phyloP scores from a whole-genome alignment of 371 early-diverging fungal species.

The Mucor indicus region DNA sequence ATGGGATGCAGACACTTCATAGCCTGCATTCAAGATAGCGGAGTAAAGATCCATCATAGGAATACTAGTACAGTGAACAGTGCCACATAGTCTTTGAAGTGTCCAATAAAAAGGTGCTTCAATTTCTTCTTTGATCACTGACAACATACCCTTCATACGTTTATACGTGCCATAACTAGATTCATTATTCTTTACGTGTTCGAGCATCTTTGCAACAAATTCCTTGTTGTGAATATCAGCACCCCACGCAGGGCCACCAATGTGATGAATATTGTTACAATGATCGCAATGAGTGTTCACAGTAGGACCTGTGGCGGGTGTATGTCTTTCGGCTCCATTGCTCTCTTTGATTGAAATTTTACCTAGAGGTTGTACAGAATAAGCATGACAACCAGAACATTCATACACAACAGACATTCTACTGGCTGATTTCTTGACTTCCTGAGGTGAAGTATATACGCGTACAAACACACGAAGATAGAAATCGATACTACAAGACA shows the following conservation, averaged over 20 bases:
- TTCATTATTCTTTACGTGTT: constrained; percentile 59
- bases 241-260: constrained; percentile 97
- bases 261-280: constrained; percentile 68
- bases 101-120: constrained; percentile 85
- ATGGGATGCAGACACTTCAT: constrained; percentile 92
- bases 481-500: constrained; percentile 98
- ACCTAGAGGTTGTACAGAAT: constrained; percentile 69
- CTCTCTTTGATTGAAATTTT: constrained; percentile 39
- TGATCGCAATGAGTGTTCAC: constrained; percentile 65
- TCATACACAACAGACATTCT: constrained; percentile 80
- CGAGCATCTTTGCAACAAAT: constrained; percentile 75
- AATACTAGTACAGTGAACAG: constrained; percentile 66
- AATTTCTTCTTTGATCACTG: constrained; percentile 85
- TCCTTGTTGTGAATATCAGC: constrained; percentile 78
- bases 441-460: constrained; percentile 77
- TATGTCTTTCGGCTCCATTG: constrained; percentile 55
- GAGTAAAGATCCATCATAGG: constrained; percentile 58
- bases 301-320: constrained; percentile 60
- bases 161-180: constrained; percentile 69
- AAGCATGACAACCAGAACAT: constrained; percentile 84
- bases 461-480: constrained; percentile 98
- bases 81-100: constrained; percentile 56
- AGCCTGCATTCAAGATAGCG: constrained; percentile 92
- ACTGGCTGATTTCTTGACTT: constrained; percentile 76
- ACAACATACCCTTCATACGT: constrained; percentile 95